These are phyloP conservation scores for Arabidopsis thaliana DNA, from an alignment of 345 rosid species.

Conservation along the genomic window DNA sequence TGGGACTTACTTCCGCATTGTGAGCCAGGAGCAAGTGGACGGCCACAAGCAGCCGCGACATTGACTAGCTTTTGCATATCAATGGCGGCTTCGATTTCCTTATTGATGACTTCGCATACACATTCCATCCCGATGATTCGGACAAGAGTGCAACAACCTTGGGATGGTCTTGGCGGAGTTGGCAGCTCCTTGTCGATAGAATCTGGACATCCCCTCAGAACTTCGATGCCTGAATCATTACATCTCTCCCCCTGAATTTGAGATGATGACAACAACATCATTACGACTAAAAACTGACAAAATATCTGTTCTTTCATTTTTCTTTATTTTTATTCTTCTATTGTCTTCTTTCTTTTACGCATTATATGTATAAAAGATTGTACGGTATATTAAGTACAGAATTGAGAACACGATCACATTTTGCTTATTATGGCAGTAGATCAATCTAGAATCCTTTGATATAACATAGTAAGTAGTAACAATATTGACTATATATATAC, in stretches of 20 bases:
- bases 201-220: conserved; percentile 3
- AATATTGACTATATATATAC: too few relatives aligned
- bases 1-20: conserved; percentile 35
- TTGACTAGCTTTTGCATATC: conserved; percentile 40
- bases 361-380: too few relatives aligned
- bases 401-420: too few relatives aligned
- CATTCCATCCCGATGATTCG: conserved; percentile 32
- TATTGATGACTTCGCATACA: conserved; percentile 17
- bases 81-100: background rate
- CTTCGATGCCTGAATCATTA: background rate
- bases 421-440: too few relatives aligned
- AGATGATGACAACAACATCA: conserved; percentile 24
- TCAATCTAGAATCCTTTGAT: too few relatives aligned
- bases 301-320: conserved; percentile 8
- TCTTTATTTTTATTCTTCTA: background rate
- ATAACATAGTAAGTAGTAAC: too few relatives aligned
- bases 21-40: conserved; percentile 33
- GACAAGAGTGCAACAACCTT: conserved; percentile 36
- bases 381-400: too few relatives aligned
- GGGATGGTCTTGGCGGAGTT: conserved; percentile 21
- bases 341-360: too few relatives aligned
- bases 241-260: conserved; percentile 17
- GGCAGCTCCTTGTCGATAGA: conserved; percentile 17
- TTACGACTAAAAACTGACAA: conserved; percentile 10
- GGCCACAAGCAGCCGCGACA: conserved; percentile 31